Conservation (phyloP, 2,329 filamentous ascomycete genomes). For the Alternaria sp. region DNA sequence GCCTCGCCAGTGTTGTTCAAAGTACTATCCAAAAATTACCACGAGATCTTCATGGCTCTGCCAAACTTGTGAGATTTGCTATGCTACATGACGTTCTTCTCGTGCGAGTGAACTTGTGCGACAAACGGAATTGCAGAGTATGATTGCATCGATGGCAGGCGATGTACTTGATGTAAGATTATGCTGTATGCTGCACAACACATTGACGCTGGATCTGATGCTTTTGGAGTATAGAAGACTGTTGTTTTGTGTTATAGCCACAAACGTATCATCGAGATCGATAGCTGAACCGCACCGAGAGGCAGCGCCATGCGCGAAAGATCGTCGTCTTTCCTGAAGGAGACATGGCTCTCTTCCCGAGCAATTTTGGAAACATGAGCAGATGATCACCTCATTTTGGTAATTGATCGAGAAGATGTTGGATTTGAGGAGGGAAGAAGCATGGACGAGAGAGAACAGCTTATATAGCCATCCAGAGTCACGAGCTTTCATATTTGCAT, state of each 20-base stretch:
- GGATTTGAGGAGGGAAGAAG: no score
- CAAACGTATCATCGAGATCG: background rate
- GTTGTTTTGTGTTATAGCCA: no score
- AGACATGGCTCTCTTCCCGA: no score
- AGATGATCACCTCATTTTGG: no score
- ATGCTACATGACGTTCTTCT: background rate
- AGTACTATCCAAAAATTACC: background rate
- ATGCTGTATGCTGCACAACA: background rate
- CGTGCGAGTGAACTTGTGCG: background rate
- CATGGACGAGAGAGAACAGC: no score
- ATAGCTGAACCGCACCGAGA: fast-evolving
- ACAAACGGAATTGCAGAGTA: background rate
- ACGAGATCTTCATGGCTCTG: background rate
- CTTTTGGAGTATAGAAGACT: no score
- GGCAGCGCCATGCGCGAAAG: fast-evolving
- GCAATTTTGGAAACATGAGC: no score
- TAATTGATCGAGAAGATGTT: no score
- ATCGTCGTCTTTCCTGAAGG: background rate
- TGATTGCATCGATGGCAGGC: background rate
- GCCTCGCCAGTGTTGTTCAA: background rate
- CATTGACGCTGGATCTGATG: background rate
- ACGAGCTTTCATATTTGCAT: background rate
- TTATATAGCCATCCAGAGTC: background rate
- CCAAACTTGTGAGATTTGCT: background rate
- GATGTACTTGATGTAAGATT: background rate